These are phyloP conservation scores for Aspergillus tubingensis DNA, from an alignment of 2,329 filamentous ascomycete species.

Conservation along the genomic window DNA sequence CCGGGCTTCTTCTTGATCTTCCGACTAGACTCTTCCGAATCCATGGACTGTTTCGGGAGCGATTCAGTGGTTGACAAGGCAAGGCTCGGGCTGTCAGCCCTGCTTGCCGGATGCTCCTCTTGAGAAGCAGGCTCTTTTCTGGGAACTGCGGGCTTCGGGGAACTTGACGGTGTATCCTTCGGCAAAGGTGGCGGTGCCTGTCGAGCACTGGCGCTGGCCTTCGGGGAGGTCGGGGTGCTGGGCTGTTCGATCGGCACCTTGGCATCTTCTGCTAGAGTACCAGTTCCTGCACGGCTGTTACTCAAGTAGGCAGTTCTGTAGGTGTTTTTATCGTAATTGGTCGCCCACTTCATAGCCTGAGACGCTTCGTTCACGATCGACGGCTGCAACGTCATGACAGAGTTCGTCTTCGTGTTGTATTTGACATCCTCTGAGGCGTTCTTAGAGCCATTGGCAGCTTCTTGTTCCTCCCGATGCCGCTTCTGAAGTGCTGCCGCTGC, in stretches of 20 bases:
- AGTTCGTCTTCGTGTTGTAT: constrained; percentile 74
- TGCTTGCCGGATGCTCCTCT: constrained; percentile 6
- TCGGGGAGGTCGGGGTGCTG: constrained; percentile 22
- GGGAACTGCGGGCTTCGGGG: constrained; percentile 28
- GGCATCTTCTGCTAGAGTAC: constrained; percentile 53
- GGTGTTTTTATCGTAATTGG: constrained; percentile 86
- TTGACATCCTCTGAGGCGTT: constrained; percentile 54
- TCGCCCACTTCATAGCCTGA: constrained; percentile 95
- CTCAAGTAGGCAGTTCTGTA: constrained; percentile 84
- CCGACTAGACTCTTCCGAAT: constrained; percentile 39
- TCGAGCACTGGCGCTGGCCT: constrained; percentile 30
- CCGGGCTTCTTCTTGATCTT: constrained; percentile 49
- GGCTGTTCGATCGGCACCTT: constrained; percentile 35
- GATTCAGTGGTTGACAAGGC: constrained; percentile 30
- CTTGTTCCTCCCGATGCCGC: constrained; percentile 62
- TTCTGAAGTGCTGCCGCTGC: constrained; percentile 82
- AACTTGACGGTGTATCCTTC: constrained; percentile 33
- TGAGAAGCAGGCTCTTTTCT: constrained; percentile 25
- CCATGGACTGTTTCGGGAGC: constrained; percentile 35
- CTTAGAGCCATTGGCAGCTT: constrained; percentile 55
- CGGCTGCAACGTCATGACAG: constrained; percentile 83
- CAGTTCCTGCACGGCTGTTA: constrained; percentile 71
- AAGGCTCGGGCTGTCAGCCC: constrained; percentile 22
- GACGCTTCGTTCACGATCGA: constrained; percentile 83
- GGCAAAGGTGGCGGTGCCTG: constrained; percentile 34